phyloP scores from a whole-genome alignment of 2,329 filamentous ascomycete genomes.

The Dactylellina sp. region DNA sequence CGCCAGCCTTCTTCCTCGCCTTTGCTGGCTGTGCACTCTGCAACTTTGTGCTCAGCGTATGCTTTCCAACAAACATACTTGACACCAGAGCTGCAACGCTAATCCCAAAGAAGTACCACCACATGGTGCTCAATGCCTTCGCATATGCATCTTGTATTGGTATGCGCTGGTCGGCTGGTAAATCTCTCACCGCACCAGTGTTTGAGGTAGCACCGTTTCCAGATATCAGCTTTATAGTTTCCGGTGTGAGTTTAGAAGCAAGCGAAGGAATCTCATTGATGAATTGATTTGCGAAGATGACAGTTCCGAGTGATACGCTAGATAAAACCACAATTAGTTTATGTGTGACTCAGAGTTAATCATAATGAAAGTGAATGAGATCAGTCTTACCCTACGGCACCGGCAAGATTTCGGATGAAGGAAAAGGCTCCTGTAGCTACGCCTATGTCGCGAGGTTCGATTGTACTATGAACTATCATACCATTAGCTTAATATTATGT shows the following conservation, averaged over 20 bases:
- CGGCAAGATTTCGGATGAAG: conserved; percentile 72
- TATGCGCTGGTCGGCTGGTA: conserved; percentile 66
- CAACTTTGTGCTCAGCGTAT: conserved; percentile 59
- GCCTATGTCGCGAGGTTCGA: conserved; percentile 72
- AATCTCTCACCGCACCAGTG: conserved; percentile 69
- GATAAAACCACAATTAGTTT: conserved; percentile 62
- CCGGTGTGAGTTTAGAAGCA: conserved; percentile 67
- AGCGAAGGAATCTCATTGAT: conserved; percentile 69
- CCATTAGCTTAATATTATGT: not conserved
- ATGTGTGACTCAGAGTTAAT: not conserved
- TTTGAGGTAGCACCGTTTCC: conserved; percentile 73
- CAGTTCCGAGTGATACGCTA: conserved; percentile 71
- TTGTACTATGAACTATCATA: conserved; percentile 69
- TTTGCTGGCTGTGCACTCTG: conserved; percentile 58
- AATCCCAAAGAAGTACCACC: conserved; percentile 60
- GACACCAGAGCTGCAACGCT: conserved; percentile 50
- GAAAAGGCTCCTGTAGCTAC: conserved; percentile 73
- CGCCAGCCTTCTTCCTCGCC: conserved; percentile 36
- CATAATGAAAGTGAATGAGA: not conserved
- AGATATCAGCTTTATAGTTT: conserved; percentile 69
- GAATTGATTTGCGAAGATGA: conserved; percentile 83
- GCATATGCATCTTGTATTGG: conserved; percentile 59
- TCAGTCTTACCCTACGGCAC: conserved; percentile 64
- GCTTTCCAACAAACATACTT: conserved; percentile 54
- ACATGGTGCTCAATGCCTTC: conserved; percentile 59